Evolutionary conservation across 2,329 filamentous ascomycete genomes (phyloP).

Genomic region (Diaporthe longicolla): DNA sequence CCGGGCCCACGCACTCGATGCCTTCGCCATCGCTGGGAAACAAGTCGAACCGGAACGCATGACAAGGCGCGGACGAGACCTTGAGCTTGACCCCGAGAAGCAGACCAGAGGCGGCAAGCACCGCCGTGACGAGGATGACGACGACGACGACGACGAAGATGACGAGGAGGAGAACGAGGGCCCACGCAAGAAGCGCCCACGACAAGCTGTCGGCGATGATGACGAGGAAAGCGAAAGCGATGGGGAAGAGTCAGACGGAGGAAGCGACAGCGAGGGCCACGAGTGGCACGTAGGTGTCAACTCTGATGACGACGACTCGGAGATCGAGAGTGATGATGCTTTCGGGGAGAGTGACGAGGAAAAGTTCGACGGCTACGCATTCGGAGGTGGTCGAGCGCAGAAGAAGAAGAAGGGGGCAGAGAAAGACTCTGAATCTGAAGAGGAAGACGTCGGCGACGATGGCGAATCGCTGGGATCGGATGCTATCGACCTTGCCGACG

Average conservation of each 20-base stretch:
- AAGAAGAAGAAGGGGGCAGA: constrained; percentile 46
- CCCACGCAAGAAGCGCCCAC: constrained; percentile 55
- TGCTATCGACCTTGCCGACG: constrained; percentile 42
- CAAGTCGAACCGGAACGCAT: constrained; percentile 60
- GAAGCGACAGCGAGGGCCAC: constrained; percentile 88
- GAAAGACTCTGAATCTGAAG: constrained; percentile 51
- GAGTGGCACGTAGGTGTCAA: constrained; percentile 83
- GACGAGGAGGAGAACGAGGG: constrained; percentile 77
- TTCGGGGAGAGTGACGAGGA: constrained; percentile 93
- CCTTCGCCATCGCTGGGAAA: constrained; percentile 70
- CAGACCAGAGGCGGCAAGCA: constrained; percentile 57
- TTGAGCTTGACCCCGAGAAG: constrained; percentile 64
- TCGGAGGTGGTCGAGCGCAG: constrained; percentile 62
- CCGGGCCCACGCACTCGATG: constrained; percentile 67
- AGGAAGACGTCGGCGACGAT: constrained; percentile 58
- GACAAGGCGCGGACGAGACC: constrained; percentile 58
- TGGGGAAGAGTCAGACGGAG: constrained; percentile 76
- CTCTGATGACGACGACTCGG: constrained; percentile 72
- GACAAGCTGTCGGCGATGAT: constrained; percentile 57
- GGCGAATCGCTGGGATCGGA: constrained; percentile 58
- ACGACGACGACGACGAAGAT: constrained; percentile 68
- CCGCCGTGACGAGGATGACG: constrained; percentile 59
- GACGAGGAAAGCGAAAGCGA: constrained; percentile 60
- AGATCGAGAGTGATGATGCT: constrained; percentile 80
- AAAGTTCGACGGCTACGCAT: constrained; percentile 80